Base-by-base conservation (phyloP, 2,329 filamentous ascomycete genomes). In the Periconia sp. region DNA sequence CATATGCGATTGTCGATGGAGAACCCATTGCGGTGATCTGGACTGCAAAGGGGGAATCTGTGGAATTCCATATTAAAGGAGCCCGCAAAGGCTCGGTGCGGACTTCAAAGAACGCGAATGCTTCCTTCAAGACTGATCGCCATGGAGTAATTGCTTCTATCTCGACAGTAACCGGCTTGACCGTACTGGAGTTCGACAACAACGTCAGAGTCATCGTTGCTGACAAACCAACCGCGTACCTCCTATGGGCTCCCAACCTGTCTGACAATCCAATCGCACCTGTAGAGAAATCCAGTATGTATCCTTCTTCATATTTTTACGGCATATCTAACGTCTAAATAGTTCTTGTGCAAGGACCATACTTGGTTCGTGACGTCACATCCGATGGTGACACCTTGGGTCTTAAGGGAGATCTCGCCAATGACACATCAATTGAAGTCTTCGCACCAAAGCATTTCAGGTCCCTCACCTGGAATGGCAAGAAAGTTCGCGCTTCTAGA, bases 111-210 rank as follows among this genome's bases (percentile, higher is more conserved):
- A 73, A 73, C 31, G 71, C 69, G 13, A 70, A 66, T 16, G 66
- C 77, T 13, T 66, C 70, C 3, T 73, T 80, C 41, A 63, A 75
- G 32, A 53, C 66, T 0, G 72, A 73, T 7, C 65, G 70, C 6
- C 49, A 62, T 15, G 70, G 69, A 24, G 42, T 68, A 7, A 63
- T 64, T 1, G 56, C 64, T 31, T 65, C 56, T 17, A 59, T 71
- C n/a, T 50, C 51, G 29, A 54, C 60, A 24, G 58, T 65, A 2
- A 50, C 48, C n/a, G 71, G 66, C 5, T 54, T 59, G 39, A 67
- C 48, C 3, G 65, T 73, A 0, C 46, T 70, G 11, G 46, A 63
- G 6, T 72, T 73, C 38, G 61, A 69, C 34, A 69, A 70, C 31
- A 62, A 59, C 3, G 55, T 70, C 9, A 66, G 57, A 29, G 64